phyloP scores from a whole-genome alignment of 768 basidiomycete species.

The Sporobolomyces phaffii region DNA sequence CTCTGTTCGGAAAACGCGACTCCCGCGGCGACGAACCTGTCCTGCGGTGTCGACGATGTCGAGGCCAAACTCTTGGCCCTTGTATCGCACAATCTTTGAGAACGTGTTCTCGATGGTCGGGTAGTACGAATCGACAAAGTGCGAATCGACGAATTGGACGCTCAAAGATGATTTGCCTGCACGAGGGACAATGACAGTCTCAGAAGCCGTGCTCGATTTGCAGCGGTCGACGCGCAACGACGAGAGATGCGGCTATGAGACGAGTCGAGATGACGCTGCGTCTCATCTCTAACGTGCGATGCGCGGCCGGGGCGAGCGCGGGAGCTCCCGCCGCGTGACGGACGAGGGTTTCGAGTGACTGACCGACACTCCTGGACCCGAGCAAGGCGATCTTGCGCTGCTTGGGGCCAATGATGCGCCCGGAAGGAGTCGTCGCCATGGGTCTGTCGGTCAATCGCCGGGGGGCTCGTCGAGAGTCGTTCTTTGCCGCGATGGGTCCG shows the following conservation, averaged over 20 bases:
- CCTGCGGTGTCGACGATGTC: conserved; percentile 98
- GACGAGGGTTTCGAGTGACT: conserved; percentile 41
- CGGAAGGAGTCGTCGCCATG: conserved; percentile 31
- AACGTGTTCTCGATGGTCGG: conserved; percentile 89
- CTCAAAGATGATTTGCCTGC: conserved; percentile 90
- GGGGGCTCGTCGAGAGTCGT: too few relatives aligned
- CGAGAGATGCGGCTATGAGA: too few relatives aligned
- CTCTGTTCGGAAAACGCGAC: neutral
- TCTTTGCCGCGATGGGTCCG: too few relatives aligned
- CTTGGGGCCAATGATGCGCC: conserved; percentile 32
- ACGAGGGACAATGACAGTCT: neutral
- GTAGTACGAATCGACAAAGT: conserved; percentile 87
- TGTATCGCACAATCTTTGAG: conserved; percentile 63
- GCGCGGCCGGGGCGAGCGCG: too few relatives aligned
- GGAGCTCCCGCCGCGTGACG: too few relatives aligned
- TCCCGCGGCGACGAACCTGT: conserved; percentile 57
- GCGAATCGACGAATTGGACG: conserved; percentile 85
- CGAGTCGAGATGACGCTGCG: neutral
- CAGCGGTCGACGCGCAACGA: too few relatives aligned
- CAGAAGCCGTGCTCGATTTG: too few relatives aligned
- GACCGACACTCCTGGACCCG: conserved; percentile 82
- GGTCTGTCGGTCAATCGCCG: too few relatives aligned
- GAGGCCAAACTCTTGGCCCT: conserved; percentile 86
- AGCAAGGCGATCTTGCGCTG: conserved; percentile 81
- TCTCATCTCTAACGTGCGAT: neutral